Evolutionary conservation across 2,329 filamentous ascomycete genomes (phyloP).

Genomic region (Rhytidhysteron rufulum): DNA sequence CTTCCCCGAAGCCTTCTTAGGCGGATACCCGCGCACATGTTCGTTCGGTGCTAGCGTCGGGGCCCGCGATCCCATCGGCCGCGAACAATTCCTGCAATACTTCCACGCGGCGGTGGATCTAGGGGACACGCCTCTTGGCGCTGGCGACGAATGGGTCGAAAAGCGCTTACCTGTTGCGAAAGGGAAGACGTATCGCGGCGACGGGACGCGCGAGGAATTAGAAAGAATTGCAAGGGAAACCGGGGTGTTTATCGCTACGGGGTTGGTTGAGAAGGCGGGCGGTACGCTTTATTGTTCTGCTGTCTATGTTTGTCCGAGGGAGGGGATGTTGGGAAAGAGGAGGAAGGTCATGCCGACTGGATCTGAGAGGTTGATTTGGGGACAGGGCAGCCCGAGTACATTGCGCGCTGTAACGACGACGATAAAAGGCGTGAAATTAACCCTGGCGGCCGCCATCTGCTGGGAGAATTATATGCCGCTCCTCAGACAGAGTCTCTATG

Average conservation of each 20-base stretch:
- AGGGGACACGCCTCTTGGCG: constrained; percentile 71
- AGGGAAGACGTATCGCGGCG: constrained; percentile 53
- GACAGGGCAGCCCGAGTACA: constrained; percentile 75
- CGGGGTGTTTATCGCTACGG: constrained; percentile 77
- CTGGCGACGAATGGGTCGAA: constrained; percentile 68
- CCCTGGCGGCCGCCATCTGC: constrained; percentile 83
- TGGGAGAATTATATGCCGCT: constrained; percentile 98
- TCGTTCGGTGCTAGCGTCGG: constrained; percentile 74
- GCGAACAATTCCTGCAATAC: constrained; percentile 79
- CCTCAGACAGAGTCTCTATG: constrained; percentile 76
- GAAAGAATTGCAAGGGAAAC: constrained; percentile 73
- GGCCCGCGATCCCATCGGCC: constrained; percentile 61
- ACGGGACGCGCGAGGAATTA: constrained; percentile 75
- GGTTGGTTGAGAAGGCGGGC: constrained; percentile 73
- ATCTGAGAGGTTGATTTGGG: constrained; percentile 81
- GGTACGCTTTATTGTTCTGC: constrained; percentile 81
- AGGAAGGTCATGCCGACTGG: constrained; percentile 92
- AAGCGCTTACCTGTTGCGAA: constrained; percentile 53
- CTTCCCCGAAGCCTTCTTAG: constrained; percentile 88
- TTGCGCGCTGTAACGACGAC: constrained; percentile 74
- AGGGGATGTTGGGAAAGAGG: constrained; percentile 76
- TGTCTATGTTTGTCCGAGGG: constrained; percentile 73
- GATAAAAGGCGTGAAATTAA: constrained; percentile 75
- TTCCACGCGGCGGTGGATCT: constrained; percentile 77
- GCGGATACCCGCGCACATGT: constrained; percentile 82